Evolutionary conservation across 495 filamentous ascomycete species (phyloP).

Genomic region (Hypoxylon rickii): DNA sequence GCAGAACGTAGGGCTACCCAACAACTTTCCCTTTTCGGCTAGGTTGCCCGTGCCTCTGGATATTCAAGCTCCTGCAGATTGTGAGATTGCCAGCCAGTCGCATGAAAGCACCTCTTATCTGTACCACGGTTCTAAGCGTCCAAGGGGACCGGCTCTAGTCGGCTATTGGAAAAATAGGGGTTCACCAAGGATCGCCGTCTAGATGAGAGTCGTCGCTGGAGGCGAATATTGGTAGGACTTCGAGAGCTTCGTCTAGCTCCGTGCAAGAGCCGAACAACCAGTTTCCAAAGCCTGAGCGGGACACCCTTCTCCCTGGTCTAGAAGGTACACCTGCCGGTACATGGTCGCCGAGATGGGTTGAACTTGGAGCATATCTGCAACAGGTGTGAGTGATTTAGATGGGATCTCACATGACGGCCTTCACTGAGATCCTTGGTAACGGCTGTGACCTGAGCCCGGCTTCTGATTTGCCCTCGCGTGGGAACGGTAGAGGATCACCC

Average conservation of each 20-base stretch:
- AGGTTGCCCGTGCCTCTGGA: constrained; percentile 8
- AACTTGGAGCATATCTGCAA: too few relatives aligned
- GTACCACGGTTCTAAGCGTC: constrained; percentile 15
- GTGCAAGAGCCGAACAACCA: constrained; percentile 3
- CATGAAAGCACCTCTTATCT: constrained; percentile 21
- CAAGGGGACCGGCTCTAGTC: constrained; percentile 3
- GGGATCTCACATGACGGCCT: constrained; percentile 30
- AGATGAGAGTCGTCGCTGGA: constrained; percentile 7
- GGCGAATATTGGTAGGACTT: constrained; percentile 16
- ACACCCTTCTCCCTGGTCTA: constrained; percentile 2
- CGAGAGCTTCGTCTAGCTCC: constrained; percentile 1
- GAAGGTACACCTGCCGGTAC: background rate
- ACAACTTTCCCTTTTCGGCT: constrained; percentile 23
- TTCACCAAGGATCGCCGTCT: constrained; percentile 6
- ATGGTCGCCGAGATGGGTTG: too few relatives aligned
- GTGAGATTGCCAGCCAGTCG: constrained; percentile 10
- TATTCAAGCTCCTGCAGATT: constrained; percentile 14
- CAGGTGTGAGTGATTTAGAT: constrained; percentile 22
- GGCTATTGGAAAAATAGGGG: constrained; percentile 18
- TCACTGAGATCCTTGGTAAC: constrained; percentile 35
- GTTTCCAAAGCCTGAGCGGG: background rate
- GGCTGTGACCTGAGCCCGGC: constrained; percentile 25
- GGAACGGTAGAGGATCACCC: constrained; percentile 5
- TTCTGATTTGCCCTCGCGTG: constrained; percentile 25
- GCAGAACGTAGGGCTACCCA: constrained; percentile 33